Base-by-base conservation (phyloP, 352 stramenopile species). In the Phytopythium cucurbitacearum region DNA sequence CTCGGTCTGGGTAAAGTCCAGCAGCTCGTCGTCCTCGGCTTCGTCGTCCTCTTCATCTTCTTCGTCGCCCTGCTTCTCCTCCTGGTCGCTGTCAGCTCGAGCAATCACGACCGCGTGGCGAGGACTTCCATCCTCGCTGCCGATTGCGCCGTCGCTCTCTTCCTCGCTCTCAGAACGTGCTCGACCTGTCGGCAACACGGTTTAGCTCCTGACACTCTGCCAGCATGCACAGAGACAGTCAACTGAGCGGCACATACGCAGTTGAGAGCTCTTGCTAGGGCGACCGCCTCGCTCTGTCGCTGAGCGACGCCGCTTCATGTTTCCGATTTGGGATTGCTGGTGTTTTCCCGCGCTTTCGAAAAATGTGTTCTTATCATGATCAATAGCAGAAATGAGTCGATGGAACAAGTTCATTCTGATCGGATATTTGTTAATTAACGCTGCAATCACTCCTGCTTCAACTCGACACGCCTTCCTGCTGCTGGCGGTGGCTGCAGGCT, bases 1-100 rank as follows among this genome's bases (percentile, higher is more conserved):
- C 41, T 90, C 78, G 0, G 80, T 80, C 69, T 93, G 82, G 12
- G 82, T 91, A 41, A 93, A 93, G 60, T 93, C 80, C 16, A 93
- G 64, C 21, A 51, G 46, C 41, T 60, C 64, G n/a, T 83, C 72
- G 0, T 74, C 60, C 16, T 85, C 71, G 32, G 83, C 75, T 7
- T 71, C 60, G 2, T 63, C 59, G 7, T 56, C 59, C 0, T 59
- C 56, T 34, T 57, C 53, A 0, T 53, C 48, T 0, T 13, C 40
- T 5, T 33, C 45, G 15, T 57, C 44, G 16, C 41, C 43, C 11
- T 51, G 36, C 28, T 60, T 62, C 11, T 68, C 49, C 47, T 72
- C 61, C 1, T 48, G 46, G 32, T 67, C 66, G 32, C 49, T 69
- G 7, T 51, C 41, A 5, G 45, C 57, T 7, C 62, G 56, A 12